These are phyloP conservation scores for Xylariaceae sp. DNA, from an alignment of 2,329 filamentous ascomycete genomes.

Conservation along the genomic window DNA sequence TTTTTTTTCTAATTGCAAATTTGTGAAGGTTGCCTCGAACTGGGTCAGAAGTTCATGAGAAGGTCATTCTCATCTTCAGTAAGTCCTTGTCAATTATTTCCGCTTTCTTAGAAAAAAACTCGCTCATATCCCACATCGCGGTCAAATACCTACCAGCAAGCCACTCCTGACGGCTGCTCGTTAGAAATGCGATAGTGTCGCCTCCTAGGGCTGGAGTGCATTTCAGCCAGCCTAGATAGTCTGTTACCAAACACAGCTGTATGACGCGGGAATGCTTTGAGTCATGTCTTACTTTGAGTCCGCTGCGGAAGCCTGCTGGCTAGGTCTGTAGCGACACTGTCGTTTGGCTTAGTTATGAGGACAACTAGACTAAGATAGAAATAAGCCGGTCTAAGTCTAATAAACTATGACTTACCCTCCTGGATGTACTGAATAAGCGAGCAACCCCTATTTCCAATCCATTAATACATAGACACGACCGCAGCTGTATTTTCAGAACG, in stretches of 20 bases:
- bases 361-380: too few species aligned
- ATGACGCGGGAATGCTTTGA: neutral
- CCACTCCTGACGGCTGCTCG: slow-evolving; percentile 40
- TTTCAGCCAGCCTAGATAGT: slow-evolving; percentile 31
- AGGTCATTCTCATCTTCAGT: slow-evolving; percentile 28
- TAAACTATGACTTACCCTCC: slow-evolving; percentile 5
- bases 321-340: slow-evolving; percentile 25
- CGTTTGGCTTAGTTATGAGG: neutral
- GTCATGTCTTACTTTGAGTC: slow-evolving; percentile 18
- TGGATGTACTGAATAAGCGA: slow-evolving; percentile 22
- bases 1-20: neutral
- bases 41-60: neutral
- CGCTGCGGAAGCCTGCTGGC: slow-evolving; percentile 27
- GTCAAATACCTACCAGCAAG: slow-evolving; percentile 41
- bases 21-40: neutral
- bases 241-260: neutral
- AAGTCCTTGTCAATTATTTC: slow-evolving; percentile 37
- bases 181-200: slow-evolving; percentile 42
- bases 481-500: slow-evolving; percentile 38
- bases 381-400: neutral
- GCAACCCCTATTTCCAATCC: slow-evolving; percentile 13
- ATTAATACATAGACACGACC: slow-evolving; percentile 2
- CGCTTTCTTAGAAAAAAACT: slow-evolving; percentile 38
- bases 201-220: slow-evolving; percentile 36
- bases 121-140: slow-evolving; percentile 45